phyloP scores from a whole-genome alignment of 495 filamentous ascomycete genomes.

The Glarea lozoyensis region DNA sequence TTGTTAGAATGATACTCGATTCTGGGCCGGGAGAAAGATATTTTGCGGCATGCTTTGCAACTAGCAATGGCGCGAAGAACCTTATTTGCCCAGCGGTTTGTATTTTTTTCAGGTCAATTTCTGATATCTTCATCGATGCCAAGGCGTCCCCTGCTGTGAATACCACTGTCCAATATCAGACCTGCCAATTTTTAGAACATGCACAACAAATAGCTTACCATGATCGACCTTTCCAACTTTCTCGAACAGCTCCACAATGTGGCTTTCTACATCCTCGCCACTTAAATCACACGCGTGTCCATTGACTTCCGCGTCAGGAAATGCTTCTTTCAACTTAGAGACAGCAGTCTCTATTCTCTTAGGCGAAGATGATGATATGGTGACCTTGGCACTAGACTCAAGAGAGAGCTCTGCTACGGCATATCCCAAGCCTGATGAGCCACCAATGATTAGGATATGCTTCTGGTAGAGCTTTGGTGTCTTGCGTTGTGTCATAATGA shows the following conservation, averaged over 20 bases:
- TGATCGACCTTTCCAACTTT: slow-evolving; percentile 43
- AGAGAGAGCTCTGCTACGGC: slow-evolving; percentile 42
- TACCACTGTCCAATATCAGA: no score
- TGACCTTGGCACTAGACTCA: slow-evolving; percentile 40
- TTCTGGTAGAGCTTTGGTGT: slow-evolving; percentile 15
- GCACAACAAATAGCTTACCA: no score
- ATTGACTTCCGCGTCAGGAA: slow-evolving; percentile 26
- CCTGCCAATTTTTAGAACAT: no score
- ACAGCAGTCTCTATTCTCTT: slow-evolving; percentile 32
- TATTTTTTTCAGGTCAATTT: slow-evolving; percentile 31
- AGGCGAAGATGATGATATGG: slow-evolving; percentile 42
- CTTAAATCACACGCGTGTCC: slow-evolving; percentile 45
- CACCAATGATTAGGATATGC: slow-evolving; percentile 18
- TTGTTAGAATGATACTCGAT: slow-evolving; percentile 47
- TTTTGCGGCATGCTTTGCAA: slow-evolving; percentile 40
- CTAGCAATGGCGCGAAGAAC: slow-evolving; percentile 37
- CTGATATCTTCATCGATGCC: slow-evolving; percentile 23
- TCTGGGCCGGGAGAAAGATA: slow-evolving; percentile 31
- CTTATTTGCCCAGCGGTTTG: slow-evolving; percentile 36
- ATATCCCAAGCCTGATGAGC: slow-evolving; percentile 41
- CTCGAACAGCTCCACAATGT: slow-evolving; percentile 38
- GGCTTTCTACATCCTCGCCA: slow-evolving; percentile 30
- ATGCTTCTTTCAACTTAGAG: slow-evolving; percentile 24
- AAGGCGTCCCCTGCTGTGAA: slow-evolving; percentile 49
- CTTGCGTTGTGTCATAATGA: slow-evolving; percentile 3